phyloP scores from a whole-genome alignment of 371 early-diverging fungal genomes.

The Smittium culicis region DNA sequence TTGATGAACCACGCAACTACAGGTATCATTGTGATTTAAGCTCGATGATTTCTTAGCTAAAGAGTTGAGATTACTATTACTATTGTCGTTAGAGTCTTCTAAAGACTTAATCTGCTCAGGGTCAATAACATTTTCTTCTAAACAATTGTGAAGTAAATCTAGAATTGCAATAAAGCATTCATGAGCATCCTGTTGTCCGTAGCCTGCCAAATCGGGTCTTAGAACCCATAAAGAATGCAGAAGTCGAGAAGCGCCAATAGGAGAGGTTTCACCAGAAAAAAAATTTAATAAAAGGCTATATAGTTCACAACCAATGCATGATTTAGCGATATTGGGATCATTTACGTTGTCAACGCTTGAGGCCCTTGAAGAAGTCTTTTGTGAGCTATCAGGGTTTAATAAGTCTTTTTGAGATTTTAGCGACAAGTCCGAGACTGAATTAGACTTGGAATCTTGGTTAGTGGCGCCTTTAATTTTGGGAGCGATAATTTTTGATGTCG shows the following conservation, averaged over 20 bases:
- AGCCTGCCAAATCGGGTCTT: slow-evolving; percentile 71
- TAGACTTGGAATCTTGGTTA: too few species aligned
- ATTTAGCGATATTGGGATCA: too few species aligned
- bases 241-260: slow-evolving; percentile 71
- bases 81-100: not conserved
- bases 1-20: slow-evolving; percentile 77
- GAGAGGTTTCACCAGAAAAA: too few species aligned
- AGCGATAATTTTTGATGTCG: too few species aligned
- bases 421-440: too few species aligned
- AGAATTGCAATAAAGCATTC: slow-evolving; percentile 85
- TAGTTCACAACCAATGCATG: too few species aligned
- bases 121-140: slow-evolving; percentile 13
- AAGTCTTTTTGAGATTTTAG: too few species aligned
- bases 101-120: not conserved
- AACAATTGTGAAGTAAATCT: slow-evolving; percentile 58
- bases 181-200: slow-evolving; percentile 92
- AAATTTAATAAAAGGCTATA: too few species aligned
- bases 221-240: slow-evolving; percentile 81
- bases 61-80: not conserved
- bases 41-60: not conserved
- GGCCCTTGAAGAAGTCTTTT: too few species aligned
- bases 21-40: slow-evolving; percentile 30
- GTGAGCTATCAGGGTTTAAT: too few species aligned
- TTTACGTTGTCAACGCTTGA: too few species aligned
- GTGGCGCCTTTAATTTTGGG: too few species aligned